phyloP scores from a whole-genome alignment of 768 basidiomycete species.

The Suillus placidus region DNA sequence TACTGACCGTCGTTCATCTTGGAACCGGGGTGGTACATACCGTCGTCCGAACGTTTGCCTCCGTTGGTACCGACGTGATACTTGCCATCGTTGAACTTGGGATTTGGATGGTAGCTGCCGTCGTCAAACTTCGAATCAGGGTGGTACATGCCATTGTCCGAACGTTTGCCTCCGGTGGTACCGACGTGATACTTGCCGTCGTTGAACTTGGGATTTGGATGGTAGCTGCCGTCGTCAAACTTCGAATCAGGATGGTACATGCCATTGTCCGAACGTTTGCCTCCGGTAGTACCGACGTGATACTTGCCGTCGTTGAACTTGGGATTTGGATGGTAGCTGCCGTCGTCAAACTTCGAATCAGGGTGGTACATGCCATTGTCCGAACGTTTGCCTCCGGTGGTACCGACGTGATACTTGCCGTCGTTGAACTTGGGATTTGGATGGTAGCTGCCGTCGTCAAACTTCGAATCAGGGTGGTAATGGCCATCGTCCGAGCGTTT shows the following conservation, averaged over 20 bases:
- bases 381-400: background rate
- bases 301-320: constrained; percentile 8
- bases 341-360: background rate
- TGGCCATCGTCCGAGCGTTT: constrained; percentile 6
- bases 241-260: constrained; percentile 2
- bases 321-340: constrained; percentile 12
- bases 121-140: background rate
- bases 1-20: too few relatives aligned
- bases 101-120: constrained; percentile 12
- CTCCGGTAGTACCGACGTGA: background rate
- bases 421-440: constrained; percentile 12
- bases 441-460: constrained; percentile 7
- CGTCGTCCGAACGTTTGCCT: too few relatives aligned
- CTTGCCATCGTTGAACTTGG: too few relatives aligned
- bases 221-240: background rate
- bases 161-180: background rate
- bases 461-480: constrained; percentile 7
- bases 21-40: too few relatives aligned
- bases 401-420: constrained; percentile 5
- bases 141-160: constrained; percentile 2
- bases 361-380: constrained; percentile 7
- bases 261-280: background rate
- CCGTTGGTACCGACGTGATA: too few relatives aligned
- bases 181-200: constrained; percentile 5
- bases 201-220: constrained; percentile 12